These are phyloP conservation scores for Gentiana dahurica DNA, from an alignment of 257 asterid genomes.

Conservation along the genomic window DNA sequence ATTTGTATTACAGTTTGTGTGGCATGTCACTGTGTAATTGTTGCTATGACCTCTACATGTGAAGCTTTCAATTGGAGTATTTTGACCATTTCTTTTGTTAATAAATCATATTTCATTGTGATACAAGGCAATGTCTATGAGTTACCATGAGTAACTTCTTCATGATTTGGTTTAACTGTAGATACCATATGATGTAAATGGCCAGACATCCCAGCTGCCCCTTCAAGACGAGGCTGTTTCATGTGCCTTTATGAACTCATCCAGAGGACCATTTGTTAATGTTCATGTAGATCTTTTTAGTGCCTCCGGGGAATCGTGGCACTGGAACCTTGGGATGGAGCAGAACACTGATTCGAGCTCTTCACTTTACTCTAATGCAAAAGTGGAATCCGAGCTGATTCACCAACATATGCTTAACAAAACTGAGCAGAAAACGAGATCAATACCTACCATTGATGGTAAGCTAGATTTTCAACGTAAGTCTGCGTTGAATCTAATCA, in stretches of 20 bases:
- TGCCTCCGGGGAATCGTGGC: constrained; percentile 95
- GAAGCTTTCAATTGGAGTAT: too few relatives aligned
- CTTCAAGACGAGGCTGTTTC: constrained; percentile 28
- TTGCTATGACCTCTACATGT: too few relatives aligned
- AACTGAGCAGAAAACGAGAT: constrained; percentile 33
- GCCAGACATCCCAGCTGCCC: constrained; percentile 28
- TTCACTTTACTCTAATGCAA: constrained; percentile 22
- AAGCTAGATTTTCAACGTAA: constrained; percentile 30
- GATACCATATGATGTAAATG: constrained; percentile 31
- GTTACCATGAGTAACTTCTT: not conserved
- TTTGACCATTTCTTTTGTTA: too few relatives aligned
- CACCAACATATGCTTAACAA: constrained; percentile 18
- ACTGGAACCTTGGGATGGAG: constrained; percentile 64
- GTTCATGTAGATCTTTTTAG: constrained; percentile 83
- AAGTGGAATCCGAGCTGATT: constrained; percentile 30
- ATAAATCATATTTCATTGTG: too few relatives aligned
- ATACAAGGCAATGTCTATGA: too few relatives aligned
- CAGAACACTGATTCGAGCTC: constrained; percentile 21
- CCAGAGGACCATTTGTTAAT: constrained; percentile 52
- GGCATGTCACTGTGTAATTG: too few relatives aligned
- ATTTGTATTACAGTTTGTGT: too few relatives aligned
- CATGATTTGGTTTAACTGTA: constrained; percentile 8
- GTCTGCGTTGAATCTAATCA: constrained; percentile 34
- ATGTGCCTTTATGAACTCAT: constrained; percentile 29
- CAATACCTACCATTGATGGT: constrained; percentile 26